Base-by-base conservation (phyloP, 2,329 filamentous ascomycete species). In the Delphinella strobiligena region DNA sequence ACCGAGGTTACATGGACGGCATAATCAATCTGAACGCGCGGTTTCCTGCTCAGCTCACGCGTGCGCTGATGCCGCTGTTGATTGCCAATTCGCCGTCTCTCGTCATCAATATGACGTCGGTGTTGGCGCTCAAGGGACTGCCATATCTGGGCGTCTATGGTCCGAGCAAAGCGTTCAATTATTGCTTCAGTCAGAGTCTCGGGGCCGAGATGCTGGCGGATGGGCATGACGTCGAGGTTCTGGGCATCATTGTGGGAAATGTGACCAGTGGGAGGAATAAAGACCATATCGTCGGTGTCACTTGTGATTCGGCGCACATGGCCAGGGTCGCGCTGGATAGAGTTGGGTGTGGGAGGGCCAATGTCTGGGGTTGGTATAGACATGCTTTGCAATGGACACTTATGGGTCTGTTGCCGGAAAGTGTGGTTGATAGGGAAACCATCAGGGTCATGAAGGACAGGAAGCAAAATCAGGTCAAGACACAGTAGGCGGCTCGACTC, bases 21-120 rank as follows among this genome's bases (percentile, higher is more conserved):
- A 59, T 63, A 17, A 54, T 73, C 40, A 62, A 62, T 40, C 52
- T 68, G 41, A 75, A 75, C 48, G 58, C 61, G 3, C 53, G 63
- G 3, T 77, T 75, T 46, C 65, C 67, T 1, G 55, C 63, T 2
- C 65, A 69, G 14, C 50, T 77, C 3, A 72, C 67, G 0, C 51
- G 59, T 0, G 55, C 58, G 1, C 54, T 74, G 2, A 46, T 75
- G 1, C 69, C 70, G 0, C 42, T 59, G 1, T 55, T 76, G 18
- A 45, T 51, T 2, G 52, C 52, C 16, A 62, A 59, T 38, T 46
- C 50, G 0, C 68, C 70, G 0, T 54, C 61, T 2, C 54, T 76
- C 4, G 55, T 76, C 37, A 38, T 77, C 46, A 74, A 69, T 47
- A 58, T 74, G 24, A 66, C 68, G 4, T 71, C 67, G 3, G 45